Evolutionary conservation across 2,329 filamentous ascomycete genomes (phyloP).

Genomic region (Claviceps digitariae): DNA sequence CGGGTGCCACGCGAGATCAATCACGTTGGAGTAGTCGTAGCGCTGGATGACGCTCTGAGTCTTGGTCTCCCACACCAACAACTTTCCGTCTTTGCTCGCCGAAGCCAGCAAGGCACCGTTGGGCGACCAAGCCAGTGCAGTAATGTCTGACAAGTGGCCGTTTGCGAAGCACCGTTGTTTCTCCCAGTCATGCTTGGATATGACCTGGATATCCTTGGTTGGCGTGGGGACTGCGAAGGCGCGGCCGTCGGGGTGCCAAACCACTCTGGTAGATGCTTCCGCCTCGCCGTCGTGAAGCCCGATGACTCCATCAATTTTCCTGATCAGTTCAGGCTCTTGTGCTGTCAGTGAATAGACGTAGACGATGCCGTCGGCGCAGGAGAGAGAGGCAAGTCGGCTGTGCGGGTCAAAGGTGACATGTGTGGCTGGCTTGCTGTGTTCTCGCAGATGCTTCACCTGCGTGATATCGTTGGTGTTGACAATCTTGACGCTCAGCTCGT

Average conservation of each 20-base stretch:
- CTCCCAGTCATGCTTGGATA: conserved; percentile 84
- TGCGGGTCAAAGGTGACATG: conserved; percentile 79
- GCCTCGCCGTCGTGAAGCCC: conserved; percentile 58
- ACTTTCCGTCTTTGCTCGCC: conserved; percentile 52
- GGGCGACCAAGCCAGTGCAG: conserved; percentile 80
- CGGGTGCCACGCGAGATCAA: conserved; percentile 84
- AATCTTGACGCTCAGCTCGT: conserved; percentile 83
- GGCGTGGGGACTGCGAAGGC: conserved; percentile 79
- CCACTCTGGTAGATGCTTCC: conserved; percentile 58
- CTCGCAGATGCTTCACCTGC: conserved; percentile 62
- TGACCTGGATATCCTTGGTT: conserved; percentile 69
- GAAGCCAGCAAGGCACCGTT: conserved; percentile 80
- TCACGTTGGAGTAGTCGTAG: conserved; percentile 69
- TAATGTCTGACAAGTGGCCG: conserved; percentile 74
- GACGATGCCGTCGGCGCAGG: conserved; percentile 76
- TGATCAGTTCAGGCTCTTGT: conserved; percentile 67
- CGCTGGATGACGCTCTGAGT: conserved; percentile 69
- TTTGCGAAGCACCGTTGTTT: conserved; percentile 66
- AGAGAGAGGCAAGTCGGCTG: conserved; percentile 62
- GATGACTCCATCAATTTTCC: conserved; percentile 77
- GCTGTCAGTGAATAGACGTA: conserved; percentile 78
- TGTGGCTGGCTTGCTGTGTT: conserved; percentile 79
- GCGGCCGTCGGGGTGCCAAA: conserved; percentile 90
- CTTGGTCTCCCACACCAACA: conserved; percentile 79
- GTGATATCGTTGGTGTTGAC: conserved; percentile 71